phyloP scores from a whole-genome alignment of 495 filamentous ascomycete species.

The Pseudotulostoma volvatum region DNA sequence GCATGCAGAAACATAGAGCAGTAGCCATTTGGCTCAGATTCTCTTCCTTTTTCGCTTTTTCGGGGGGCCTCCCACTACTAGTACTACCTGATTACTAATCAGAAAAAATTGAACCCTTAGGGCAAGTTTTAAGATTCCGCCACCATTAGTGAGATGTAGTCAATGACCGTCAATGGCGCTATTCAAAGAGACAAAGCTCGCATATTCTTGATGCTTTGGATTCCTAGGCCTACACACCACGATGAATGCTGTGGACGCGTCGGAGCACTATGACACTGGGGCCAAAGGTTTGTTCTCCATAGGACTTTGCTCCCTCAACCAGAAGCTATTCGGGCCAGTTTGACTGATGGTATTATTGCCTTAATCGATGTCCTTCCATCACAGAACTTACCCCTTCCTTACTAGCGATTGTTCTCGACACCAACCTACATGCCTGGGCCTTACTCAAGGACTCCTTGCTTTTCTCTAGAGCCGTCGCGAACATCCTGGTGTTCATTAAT shows the following conservation, averaged over 20 bases:
- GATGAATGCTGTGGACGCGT: slow-evolving; percentile 84
- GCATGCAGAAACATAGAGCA: too few relatives aligned
- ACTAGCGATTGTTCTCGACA: slow-evolving; percentile 83
- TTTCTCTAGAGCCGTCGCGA: slow-evolving; percentile 68
- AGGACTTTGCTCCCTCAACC: background rate
- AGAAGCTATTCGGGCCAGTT: too few relatives aligned
- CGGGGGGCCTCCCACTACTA: too few relatives aligned
- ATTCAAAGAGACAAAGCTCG: too few relatives aligned
- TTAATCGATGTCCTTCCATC: background rate
- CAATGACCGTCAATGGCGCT: too few relatives aligned
- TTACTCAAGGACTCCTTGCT: slow-evolving; percentile 60
- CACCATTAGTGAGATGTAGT: too few relatives aligned
- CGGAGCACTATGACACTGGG: slow-evolving; percentile 58
- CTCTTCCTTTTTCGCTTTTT: too few relatives aligned
- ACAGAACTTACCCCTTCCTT: slow-evolving; percentile 66
- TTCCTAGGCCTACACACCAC: slow-evolving; percentile 9
- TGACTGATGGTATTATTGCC: too few relatives aligned
- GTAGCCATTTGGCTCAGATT: too few relatives aligned
- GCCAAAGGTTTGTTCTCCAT: slow-evolving; percentile 27
- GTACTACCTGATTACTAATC: too few relatives aligned
- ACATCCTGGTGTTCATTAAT: slow-evolving; percentile 90
- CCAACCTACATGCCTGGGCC: slow-evolving; percentile 89
- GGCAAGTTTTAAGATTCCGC: too few relatives aligned
- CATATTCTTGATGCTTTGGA: slow-evolving; percentile 3
- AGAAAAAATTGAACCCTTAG: too few relatives aligned